Evolutionary conservation across 192 early-diverging fungal species (phyloP).

Genomic region (Backusella psychrophila): DNA sequence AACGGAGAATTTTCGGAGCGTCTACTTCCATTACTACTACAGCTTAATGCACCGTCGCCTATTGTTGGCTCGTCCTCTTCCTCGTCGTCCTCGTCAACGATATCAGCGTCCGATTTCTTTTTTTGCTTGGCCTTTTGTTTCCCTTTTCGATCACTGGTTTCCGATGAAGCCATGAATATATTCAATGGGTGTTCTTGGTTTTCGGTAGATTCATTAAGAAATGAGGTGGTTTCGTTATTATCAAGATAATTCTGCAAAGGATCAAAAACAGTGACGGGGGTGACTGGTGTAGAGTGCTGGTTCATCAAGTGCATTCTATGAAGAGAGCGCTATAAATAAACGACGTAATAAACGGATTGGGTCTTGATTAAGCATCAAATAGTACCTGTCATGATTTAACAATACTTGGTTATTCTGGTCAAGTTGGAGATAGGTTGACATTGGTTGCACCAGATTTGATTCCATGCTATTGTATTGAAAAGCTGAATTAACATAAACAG

Average conservation of each 20-base stretch:
- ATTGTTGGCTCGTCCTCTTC: not conserved
- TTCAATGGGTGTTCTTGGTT: not conserved
- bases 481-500: not conserved
- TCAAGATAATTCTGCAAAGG: not conserved
- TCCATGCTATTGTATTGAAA: not conserved
- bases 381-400: not conserved
- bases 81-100: not conserved
- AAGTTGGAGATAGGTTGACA: not conserved
- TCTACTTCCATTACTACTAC: conserved; percentile 6
- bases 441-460: not conserved
- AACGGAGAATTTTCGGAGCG: not conserved
- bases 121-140: not conserved
- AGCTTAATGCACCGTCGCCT: conserved; percentile 6
- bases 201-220: not conserved
- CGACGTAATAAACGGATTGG: not conserved
- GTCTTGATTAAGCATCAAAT: not conserved
- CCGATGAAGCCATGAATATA: not conserved
- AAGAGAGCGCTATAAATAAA: not conserved
- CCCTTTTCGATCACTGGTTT: not conserved
- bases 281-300: not conserved
- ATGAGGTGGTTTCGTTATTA: not conserved
- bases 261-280: conserved; percentile 1
- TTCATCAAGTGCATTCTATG: not conserved
- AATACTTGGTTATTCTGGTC: not conserved
- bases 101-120: not conserved